These are phyloP conservation scores for Brassica balearica DNA, from an alignment of 441 rosid species.

Conservation along the genomic window DNA sequence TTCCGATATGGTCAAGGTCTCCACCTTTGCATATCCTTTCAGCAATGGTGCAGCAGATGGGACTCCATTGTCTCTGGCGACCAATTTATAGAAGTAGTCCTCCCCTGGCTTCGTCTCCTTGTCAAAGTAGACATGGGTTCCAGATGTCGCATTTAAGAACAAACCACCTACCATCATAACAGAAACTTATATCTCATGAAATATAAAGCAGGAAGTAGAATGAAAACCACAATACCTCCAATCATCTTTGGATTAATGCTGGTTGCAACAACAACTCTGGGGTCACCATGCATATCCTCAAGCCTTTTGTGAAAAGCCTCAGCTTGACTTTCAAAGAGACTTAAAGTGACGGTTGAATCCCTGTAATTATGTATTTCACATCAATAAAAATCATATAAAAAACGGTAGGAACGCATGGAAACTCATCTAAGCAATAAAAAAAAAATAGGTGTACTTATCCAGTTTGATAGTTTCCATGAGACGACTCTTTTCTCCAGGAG, in stretches of 20 bases:
- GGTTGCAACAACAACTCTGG: neutral
- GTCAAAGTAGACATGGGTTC: neutral
- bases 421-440: no score
- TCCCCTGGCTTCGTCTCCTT: neutral
- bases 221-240: neutral
- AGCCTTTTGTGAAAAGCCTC: neutral
- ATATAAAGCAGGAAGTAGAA: no score
- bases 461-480: no score
- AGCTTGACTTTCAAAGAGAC: neutral
- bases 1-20: neutral
- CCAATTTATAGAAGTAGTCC: neutral
- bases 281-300: neutral
- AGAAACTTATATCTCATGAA: no score
- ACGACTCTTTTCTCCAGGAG: no score
- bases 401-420: no score
- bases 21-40: neutral
- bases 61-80: neutral
- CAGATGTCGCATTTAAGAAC: neutral
- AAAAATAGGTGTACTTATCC: no score
- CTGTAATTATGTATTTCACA: no score
- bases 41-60: neutral
- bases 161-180: neutral
- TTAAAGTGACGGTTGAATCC: neutral
- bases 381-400: no score
- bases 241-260: neutral